Conservation (phyloP, 306 rosid species). For the Vigna radiata region DNA sequence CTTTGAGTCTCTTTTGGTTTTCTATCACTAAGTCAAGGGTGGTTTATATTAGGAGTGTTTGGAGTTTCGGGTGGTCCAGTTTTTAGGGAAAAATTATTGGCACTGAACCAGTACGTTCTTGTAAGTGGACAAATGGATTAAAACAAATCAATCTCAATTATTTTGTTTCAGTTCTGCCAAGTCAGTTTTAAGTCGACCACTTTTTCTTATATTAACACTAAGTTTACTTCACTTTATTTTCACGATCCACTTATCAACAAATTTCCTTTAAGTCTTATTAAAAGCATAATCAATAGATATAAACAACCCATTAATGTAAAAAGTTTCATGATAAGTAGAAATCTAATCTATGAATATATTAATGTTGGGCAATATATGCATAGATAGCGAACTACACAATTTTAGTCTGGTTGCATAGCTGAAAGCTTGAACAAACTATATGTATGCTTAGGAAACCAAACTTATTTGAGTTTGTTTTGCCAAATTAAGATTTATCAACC, state of each 20-base stretch:
- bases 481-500: constrained; percentile 30
- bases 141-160: background rate
- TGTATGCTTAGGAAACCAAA: background rate
- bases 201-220: background rate
- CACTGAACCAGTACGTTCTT: constrained; percentile 2
- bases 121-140: background rate
- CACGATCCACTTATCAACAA: background rate
- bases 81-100: background rate
- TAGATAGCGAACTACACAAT: constrained; percentile 5
- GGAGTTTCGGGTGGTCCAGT: background rate
- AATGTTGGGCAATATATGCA: background rate
- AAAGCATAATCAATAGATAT: background rate
- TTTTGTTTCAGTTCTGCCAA: constrained; percentile 22
- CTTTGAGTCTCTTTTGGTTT: constrained; percentile 14
- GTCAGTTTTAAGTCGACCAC: background rate
- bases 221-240: background rate
- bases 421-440: background rate
- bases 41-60: background rate
- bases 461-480: background rate
- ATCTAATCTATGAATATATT: background rate
- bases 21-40: background rate
- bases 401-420: background rate
- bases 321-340: background rate
- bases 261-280: background rate
- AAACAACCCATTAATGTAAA: background rate